These are phyloP conservation scores for Fusarium mundagurra DNA, from an alignment of 2,329 filamentous ascomycete species.

Conservation along the genomic window DNA sequence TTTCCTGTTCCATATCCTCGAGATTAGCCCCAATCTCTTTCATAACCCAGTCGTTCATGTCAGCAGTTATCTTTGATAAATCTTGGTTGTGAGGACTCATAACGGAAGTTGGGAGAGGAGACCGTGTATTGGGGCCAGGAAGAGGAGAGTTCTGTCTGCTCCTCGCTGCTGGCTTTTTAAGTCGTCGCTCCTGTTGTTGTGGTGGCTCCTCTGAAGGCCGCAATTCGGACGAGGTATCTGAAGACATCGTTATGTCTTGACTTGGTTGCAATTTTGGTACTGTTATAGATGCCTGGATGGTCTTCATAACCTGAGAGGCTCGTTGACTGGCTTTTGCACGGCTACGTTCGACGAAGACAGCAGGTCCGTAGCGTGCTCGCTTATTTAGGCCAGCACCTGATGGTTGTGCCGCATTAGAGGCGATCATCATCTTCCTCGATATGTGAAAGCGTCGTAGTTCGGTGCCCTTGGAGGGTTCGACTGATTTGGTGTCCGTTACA, in stretches of 20 bases:
- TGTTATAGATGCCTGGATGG: constrained; percentile 14
- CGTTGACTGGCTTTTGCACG: constrained; percentile 49
- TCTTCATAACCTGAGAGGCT: constrained; percentile 22
- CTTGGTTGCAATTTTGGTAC: not conserved
- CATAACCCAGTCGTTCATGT: constrained; percentile 69
- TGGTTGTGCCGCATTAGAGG: constrained; percentile 31
- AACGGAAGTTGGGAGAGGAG: constrained; percentile 48
- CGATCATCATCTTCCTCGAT: constrained; percentile 57
- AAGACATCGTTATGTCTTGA: not conserved
- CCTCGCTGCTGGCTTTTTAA: constrained; percentile 49
- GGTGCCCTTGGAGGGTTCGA: constrained; percentile 16
- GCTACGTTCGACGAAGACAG: constrained; percentile 66
- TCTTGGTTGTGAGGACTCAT: constrained; percentile 52
- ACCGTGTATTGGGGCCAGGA: constrained; percentile 28
- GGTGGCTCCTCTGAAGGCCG: not conserved
- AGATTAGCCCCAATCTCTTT: constrained; percentile 66
- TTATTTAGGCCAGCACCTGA: constrained; percentile 51
- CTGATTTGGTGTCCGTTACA: constrained; percentile 14
- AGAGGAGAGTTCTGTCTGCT: constrained; percentile 40
- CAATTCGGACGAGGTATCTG: not conserved
- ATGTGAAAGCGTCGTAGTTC: constrained; percentile 66
- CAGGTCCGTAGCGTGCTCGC: constrained; percentile 53
- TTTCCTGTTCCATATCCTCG: constrained; percentile 57
- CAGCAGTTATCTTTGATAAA: constrained; percentile 61
- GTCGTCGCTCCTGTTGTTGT: constrained; percentile 38